These are phyloP conservation scores for Boehmeria nivea DNA, from an alignment of 306 rosid species.

Conservation along the genomic window DNA sequence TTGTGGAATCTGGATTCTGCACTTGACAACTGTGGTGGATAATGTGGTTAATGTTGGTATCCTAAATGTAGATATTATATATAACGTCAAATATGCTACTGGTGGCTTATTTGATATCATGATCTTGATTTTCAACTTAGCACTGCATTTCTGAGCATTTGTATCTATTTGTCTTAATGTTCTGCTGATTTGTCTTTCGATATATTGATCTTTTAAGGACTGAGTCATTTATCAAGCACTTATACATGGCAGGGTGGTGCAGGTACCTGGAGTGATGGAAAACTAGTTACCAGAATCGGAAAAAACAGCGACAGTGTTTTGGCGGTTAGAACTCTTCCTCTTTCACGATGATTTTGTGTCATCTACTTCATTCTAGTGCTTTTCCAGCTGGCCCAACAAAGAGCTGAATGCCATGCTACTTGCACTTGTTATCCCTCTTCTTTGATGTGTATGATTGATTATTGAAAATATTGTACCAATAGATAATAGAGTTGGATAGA, in stretches of 20 bases:
- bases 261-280: slow-evolving; percentile 99
- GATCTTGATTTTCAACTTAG: not conserved
- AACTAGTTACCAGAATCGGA: slow-evolving; percentile 91
- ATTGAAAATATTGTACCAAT: too few relatives aligned
- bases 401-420: not conserved
- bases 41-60: too few relatives aligned
- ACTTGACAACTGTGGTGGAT: too few relatives aligned
- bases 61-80: too few relatives aligned
- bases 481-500: not conserved
- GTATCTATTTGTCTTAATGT: not conserved
- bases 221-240: slow-evolving; percentile 67
- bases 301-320: slow-evolving; percentile 87
- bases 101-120: slow-evolving; percentile 2
- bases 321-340: slow-evolving; percentile 45
- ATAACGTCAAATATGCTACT: too few relatives aligned
- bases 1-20: too few relatives aligned
- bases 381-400: not conserved
- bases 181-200: not conserved
- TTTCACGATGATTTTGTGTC: not conserved
- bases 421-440: not conserved
- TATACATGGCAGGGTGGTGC: slow-evolving; percentile 99
- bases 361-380: not conserved
- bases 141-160: too few relatives aligned
- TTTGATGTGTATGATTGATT: not conserved
- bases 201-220: not conserved